Evolutionary conservation across 139 green algal genomes (phyloP).

Genomic region (Micractinium sp.): DNA sequence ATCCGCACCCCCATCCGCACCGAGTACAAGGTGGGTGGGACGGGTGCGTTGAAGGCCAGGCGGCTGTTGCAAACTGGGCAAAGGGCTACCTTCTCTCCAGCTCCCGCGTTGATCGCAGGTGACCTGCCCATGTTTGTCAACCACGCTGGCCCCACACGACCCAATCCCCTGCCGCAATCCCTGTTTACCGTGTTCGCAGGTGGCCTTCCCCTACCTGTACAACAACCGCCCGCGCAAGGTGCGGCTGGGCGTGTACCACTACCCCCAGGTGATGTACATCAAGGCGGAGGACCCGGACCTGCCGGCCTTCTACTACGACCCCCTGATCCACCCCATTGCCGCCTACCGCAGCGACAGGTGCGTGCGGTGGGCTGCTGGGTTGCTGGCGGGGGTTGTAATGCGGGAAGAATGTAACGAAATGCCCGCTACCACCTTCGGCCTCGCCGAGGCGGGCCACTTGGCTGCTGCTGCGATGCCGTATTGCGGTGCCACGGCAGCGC

Average conservation of each 20-base stretch:
- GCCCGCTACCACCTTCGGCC: no score
- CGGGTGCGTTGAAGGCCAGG: no score
- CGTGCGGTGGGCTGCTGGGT: neutral
- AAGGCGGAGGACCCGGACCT: slow-evolving; percentile 99
- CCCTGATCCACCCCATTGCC: slow-evolving; percentile 98
- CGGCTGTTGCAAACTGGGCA: no score
- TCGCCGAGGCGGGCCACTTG: no score
- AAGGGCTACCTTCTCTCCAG: no score
- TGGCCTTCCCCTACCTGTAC: slow-evolving; percentile 99
- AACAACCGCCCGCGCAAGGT: slow-evolving; percentile 98
- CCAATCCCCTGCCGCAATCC: neutral
- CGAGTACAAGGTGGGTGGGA: slow-evolving; percentile 76
- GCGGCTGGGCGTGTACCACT: slow-evolving; percentile 89
- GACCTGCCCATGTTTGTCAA: no score
- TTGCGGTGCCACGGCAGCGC: no score
- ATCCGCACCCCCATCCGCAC: slow-evolving; percentile 92
- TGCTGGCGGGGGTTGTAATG: neutral
- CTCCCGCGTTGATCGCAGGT: neutral
- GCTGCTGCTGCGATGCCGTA: no score
- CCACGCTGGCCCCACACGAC: neutral
- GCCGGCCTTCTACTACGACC: slow-evolving; percentile 99
- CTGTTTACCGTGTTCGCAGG: slow-evolving; percentile 32
- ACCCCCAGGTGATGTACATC: slow-evolving; percentile 98
- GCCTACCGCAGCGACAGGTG: slow-evolving; percentile 70
- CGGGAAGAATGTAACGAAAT: neutral